Evolutionary conservation across 2,329 filamentous ascomycete genomes (phyloP).

Genomic region (Aureobasidium sp.): DNA sequence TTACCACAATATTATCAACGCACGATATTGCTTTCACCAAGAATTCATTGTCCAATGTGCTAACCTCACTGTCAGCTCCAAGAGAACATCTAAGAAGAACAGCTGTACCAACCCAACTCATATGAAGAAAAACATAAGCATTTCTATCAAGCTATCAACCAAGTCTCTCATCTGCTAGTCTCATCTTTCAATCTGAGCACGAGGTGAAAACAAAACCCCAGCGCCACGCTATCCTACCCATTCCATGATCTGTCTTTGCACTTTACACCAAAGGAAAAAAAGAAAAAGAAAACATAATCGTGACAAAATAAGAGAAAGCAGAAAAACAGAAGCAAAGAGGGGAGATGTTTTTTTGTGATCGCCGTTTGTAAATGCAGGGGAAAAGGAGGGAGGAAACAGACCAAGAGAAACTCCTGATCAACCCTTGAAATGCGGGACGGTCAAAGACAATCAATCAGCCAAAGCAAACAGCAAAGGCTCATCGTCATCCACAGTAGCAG

Average conservation of each 20-base stretch:
- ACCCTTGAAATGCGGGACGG: neutral
- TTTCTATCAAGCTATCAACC: no score
- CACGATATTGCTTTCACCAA: no score
- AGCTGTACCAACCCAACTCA: no score
- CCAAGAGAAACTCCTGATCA: neutral
- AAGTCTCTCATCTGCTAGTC: no score
- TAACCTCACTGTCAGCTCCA: no score
- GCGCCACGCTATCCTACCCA: neutral
- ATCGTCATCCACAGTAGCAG: conserved; percentile 46
- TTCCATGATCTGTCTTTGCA: neutral
- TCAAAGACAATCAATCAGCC: conserved; percentile 41
- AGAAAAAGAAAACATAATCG: neutral
- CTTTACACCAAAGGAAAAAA: neutral
- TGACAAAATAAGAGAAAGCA: neutral
- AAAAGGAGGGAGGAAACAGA: neutral
- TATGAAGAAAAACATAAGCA: no score
- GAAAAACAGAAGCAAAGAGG: neutral
- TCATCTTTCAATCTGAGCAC: no score
- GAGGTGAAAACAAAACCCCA: no score
- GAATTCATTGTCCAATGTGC: no score
- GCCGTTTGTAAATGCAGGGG: neutral
- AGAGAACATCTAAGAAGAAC: no score
- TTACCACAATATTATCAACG: no score
- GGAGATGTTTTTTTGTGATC: neutral
- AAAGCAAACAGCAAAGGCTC: conserved; percentile 65